Evolutionary conservation across 2,329 filamentous ascomycete genomes (phyloP).

Genomic region (Amylocarpus encephaloides): DNA sequence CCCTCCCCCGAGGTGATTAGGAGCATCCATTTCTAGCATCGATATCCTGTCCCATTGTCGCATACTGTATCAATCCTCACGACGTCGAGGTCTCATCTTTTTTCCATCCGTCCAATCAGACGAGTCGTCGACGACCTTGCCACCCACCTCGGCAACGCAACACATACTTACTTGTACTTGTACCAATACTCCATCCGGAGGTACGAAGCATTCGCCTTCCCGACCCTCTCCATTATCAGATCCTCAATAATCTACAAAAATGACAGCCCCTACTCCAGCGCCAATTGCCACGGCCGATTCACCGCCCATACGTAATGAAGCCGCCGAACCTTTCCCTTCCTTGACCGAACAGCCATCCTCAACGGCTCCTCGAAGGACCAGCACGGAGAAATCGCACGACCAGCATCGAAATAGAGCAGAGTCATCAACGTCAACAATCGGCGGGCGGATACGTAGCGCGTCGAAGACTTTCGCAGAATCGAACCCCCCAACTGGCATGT

Average conservation of each 20-base stretch:
- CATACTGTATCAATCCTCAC: too few species aligned
- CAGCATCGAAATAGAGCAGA: conserved; percentile 14
- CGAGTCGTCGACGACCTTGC: too few species aligned
- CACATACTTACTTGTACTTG: too few species aligned
- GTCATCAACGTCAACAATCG: conserved; percentile 19
- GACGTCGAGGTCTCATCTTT: too few species aligned
- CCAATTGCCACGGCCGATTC: not conserved
- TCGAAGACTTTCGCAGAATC: conserved; percentile 39
- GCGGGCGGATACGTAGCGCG: conserved; percentile 26
- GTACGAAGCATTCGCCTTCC: too few species aligned
- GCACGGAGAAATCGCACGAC: conserved; percentile 5
- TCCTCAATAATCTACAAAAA: not conserved
- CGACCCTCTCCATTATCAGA: not conserved
- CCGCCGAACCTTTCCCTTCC: conserved; percentile 16
- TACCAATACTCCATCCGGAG: too few species aligned
- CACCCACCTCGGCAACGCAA: too few species aligned
- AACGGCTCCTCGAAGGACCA: conserved; percentile 10
- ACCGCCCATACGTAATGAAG: conserved; percentile 10
- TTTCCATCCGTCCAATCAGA: too few species aligned
- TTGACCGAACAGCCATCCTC: conserved; percentile 12
- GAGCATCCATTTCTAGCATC: too few species aligned
- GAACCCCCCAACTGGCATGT: conserved; percentile 41
- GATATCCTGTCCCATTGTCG: too few species aligned
- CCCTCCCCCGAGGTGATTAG: too few species aligned
- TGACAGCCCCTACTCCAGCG: conserved; percentile 2